Base-by-base conservation (phyloP, 2,329 filamentous ascomycete genomes). In the Tolypocladium tropicale region DNA sequence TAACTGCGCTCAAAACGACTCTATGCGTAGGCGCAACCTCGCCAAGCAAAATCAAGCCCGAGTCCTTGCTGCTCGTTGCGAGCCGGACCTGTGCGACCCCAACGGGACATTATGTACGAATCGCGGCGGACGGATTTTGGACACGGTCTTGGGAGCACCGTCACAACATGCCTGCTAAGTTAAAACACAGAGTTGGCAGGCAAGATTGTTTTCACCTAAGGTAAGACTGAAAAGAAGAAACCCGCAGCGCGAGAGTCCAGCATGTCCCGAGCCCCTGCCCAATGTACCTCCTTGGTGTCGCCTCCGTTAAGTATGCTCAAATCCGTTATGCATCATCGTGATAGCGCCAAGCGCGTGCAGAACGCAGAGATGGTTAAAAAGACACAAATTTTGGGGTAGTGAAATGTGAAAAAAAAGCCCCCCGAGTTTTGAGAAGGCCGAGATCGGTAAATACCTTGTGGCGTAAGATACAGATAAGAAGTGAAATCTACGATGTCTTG, bases 381-480 rank as follows among this genome's bases (percentile, higher is more conserved):
- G 46, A 39, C 49, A 30, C 53, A 53, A 33, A 33, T 33, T 55
- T 55, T 53, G 39, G 59, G 55, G 48, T 32, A n/a, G 53, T 50
- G 43, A 56, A 52, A 52, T 28, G 23, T 32, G 49, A 33, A 52
- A 55, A 49, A 43, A n/a, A n/a, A n/a, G n/a, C n/a, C n/a, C 49
- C 52, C 50, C 53, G 25, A 60, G 50, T 39, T 53, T 36, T 58
- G 56, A 60, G 56, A 61, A 64, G 64, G 64, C 54, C 39, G 68
- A 65, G 61, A 67, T 70, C 64, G 66, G 66, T 60, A 65, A 62
- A 62, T 68, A 67, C 63, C 67, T 57, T 61, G 57, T 63, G 59
- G 61, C 65, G 64, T 66, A 70, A 69, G 63, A 62, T 72, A 70
- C 68, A 71, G 61, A 58, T 61, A 61, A 69, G 65, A 70, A 71